Evolutionary conservation across 106 monocot species (phyloP), one percentile per base, ranked within the genome.

Genomic region (Acorus calamus): DNA sequence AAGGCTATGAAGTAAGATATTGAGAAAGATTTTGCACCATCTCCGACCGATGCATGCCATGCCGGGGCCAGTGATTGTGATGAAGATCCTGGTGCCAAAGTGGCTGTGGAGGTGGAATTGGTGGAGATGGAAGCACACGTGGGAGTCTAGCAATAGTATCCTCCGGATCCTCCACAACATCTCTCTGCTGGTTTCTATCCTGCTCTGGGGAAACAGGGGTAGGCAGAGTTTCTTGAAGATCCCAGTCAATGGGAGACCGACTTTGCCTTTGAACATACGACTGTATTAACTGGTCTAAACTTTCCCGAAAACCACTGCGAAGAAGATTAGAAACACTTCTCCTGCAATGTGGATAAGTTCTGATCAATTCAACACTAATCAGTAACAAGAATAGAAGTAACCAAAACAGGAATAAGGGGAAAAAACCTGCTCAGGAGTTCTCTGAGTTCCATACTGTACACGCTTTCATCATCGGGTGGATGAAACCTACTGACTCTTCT

Each of bases 261-360:
- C 85, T 81, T 77, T 85, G 96, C n/a, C 85, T 76, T 69, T 88
- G 77, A 47, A 85, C 80, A 77, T 92, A 88, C 4, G 96, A 98
- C 10, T 80, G 85, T 72, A 92, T 92, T 58, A 98, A 68, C 46
- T 79, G 85, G 69, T 98, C 96, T 42, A 98, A 75, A 72, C 79
- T 85, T 69, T 88, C 83, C 50, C 96, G 87, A 71, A 98, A 98
- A 6, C 81, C 87, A 74, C 91, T 98, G 48, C 74, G 82, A 50
- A 98, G 96, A 76, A 98, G 82, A 77, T 85, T 98, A 44, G 96
- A 98, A 51, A 92, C 96, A 59, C 96, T 98, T 81, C 96, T 82
- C 83, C 96, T 98, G 76, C 52, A 83, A 63, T 73, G 73, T 7
- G 63, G 41, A 52, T 48, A 59, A 7, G 28, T 28, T 28, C 28